Conservation (phyloP, 2,329 filamentous ascomycete genomes). For the Fusarium phyllophilum region DNA sequence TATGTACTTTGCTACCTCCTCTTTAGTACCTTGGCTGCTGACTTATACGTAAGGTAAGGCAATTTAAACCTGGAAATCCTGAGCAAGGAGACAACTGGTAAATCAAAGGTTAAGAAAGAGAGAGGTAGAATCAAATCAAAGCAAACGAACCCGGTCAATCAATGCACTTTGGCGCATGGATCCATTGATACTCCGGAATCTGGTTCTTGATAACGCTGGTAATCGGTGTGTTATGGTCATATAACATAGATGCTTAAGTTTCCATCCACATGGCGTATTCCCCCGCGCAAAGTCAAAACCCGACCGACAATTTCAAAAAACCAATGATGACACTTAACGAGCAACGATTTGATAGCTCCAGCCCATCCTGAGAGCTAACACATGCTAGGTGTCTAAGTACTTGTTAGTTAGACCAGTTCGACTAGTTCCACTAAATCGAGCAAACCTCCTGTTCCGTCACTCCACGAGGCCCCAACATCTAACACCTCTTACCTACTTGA, state of each 20-base stretch:
- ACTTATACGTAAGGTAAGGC: not conserved
- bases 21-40: conserved; percentile 4
- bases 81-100: not conserved
- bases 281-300: not conserved
- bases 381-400: not conserved
- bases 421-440: conserved; percentile 25
- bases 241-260: not conserved
- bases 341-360: conserved; percentile 18
- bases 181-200: not conserved
- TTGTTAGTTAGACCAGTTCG: conserved; percentile 15
- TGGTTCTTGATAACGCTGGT: not conserved
- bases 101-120: not conserved
- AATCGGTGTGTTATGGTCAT: not conserved
- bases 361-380: conserved; percentile 16
- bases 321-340: conserved; percentile 19
- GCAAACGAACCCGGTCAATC: not conserved
- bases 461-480: conserved; percentile 9
- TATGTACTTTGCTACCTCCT: conserved; percentile 3
- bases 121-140: not conserved
- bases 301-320: not conserved
- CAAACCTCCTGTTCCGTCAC: conserved; percentile 17
- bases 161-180: not conserved
- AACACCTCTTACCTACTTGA: not conserved
- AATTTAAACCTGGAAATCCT: not conserved
- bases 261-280: not conserved